Base-by-base conservation (phyloP, 73 alveolate genomes). In the Breviolum minutum region DNA sequence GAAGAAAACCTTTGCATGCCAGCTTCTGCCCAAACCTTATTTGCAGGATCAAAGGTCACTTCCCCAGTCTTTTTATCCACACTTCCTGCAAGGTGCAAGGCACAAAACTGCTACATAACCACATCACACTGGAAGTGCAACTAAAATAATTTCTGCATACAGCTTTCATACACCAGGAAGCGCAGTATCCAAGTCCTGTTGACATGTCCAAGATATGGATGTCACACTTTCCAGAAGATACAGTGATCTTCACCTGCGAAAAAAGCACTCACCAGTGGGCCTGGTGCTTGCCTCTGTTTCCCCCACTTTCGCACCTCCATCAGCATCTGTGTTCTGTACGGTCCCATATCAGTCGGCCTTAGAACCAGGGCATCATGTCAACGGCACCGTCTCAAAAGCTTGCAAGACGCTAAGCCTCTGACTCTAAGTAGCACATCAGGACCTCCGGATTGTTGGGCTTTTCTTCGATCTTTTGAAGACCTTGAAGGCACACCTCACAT, bases 21-120 rank as follows among this genome's bases (percentile, higher is more conserved):
- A 8, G 81, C 30, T 71, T n/a, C 2, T 10, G 27, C 24, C 5
- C 79, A 62, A 14, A 87, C 94, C 99, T 94, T 94, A 94, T 94
- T 54, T 19, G 76, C 94, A 24, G 99, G 99, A 94, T 94, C 99
- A 60, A 94, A 94, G 24, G 92, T 81, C 64, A 94, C 99, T 84
- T 94, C 99, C 24, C 94, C 94, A 2, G 99, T 94, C 94, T 94
- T 94, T 86, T 94, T 94, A 84, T 94, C 99, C 71, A 94, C 99
- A 22, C 62, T 32, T 64, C 99, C 99, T 94, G 90, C 40, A 40
- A 40, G 54, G 54, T 40, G 54, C 5, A 40, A 40, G 54, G 54
- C 54, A 40, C 54, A 40, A 40, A 40, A 40, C 54, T 40, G 54
- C 54, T 40, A 3, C 54, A 40, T 40, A 40, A 40, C 54, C 54